Percentiles rank a stretch among this genome's conserved stretches.
These are phyloP conservation scores for Boletus tomentosulus DNA, from an alignment of 768 basidiomycete genomes.

Conservation along the genomic window DNA sequence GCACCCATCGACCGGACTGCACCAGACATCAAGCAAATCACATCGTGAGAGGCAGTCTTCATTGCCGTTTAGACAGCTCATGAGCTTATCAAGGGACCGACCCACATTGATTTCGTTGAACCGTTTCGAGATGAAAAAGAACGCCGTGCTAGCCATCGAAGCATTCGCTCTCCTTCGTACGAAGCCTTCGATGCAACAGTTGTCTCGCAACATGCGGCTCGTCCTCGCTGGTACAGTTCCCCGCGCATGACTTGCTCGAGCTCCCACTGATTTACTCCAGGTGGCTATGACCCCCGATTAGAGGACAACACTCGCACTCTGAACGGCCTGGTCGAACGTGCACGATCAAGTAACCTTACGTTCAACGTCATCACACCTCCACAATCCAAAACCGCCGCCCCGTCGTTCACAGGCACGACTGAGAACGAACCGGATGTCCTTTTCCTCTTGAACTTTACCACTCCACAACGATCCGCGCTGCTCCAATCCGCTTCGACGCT, in stretches of 20 bases:
- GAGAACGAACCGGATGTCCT: conserved; percentile 55
- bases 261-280: conserved; percentile 34
- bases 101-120: conserved; percentile 87
- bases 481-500: conserved; percentile 62
- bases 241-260: not conserved
- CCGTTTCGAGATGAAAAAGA: conserved; percentile 96
- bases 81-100: conserved; percentile 39
- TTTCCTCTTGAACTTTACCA: conserved; percentile 91
- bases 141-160: conserved; percentile 73
- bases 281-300: conserved; percentile 87
- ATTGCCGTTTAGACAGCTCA: not conserved
- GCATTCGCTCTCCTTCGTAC: conserved; percentile 62
- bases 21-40: conserved; percentile 49
- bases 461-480: conserved; percentile 76
- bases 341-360: conserved; percentile 50
- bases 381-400: conserved; percentile 36
- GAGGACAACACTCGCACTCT: conserved; percentile 80
- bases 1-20: conserved; percentile 37
- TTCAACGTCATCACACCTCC: conserved; percentile 54
- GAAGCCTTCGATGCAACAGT: conserved; percentile 13
- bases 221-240: conserved; percentile 65
- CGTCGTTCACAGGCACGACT: conserved; percentile 38
- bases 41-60: conserved; percentile 44
- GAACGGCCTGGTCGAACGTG: conserved; percentile 53
- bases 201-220: conserved; percentile 49